phyloP scores from a whole-genome alignment of 177 flowering plant species.

The Vitis hybrid region DNA sequence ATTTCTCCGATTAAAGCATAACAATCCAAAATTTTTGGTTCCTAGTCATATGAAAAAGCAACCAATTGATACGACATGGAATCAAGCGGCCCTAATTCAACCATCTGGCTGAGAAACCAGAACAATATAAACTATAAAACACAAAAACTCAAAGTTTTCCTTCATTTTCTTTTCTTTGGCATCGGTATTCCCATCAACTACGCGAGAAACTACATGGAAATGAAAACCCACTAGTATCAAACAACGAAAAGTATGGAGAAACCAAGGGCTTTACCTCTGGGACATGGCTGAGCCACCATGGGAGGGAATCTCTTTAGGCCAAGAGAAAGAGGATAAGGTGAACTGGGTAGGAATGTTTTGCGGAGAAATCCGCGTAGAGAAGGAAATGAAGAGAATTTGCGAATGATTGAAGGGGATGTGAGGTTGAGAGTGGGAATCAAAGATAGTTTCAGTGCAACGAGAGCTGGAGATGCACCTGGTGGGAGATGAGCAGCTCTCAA shows the following conservation, averaged over 20 bases:
- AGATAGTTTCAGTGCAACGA: conserved; percentile 19
- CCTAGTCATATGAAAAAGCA: too few species aligned
- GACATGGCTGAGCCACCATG: conserved; percentile 14
- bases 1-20: too few species aligned
- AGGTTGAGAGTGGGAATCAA: conserved; percentile 17
- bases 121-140: too few species aligned
- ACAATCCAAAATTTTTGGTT: too few species aligned
- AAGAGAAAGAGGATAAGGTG: conserved; percentile 16
- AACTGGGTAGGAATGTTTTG: conserved; percentile 13
- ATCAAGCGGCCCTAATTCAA: too few species aligned
- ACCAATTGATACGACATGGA: too few species aligned
- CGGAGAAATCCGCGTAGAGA: conserved; percentile 1
- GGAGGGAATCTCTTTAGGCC: conserved; percentile 5
- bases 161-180: too few species aligned
- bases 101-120: too few species aligned
- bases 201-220: too few species aligned
- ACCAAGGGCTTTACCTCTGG: conserved; percentile 10
- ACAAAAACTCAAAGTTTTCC: too few species aligned
- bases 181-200: too few species aligned
- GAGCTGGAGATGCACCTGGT: conserved; percentile 24
- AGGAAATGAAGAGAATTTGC: conserved; percentile 15
- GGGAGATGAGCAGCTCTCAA: conserved; percentile 29
- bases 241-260: neutral
- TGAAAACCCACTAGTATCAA: neutral
- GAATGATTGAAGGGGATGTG: conserved; percentile 16